phyloP scores from a whole-genome alignment of 2,329 filamentous ascomycete species.

The Beauveria sp. region DNA sequence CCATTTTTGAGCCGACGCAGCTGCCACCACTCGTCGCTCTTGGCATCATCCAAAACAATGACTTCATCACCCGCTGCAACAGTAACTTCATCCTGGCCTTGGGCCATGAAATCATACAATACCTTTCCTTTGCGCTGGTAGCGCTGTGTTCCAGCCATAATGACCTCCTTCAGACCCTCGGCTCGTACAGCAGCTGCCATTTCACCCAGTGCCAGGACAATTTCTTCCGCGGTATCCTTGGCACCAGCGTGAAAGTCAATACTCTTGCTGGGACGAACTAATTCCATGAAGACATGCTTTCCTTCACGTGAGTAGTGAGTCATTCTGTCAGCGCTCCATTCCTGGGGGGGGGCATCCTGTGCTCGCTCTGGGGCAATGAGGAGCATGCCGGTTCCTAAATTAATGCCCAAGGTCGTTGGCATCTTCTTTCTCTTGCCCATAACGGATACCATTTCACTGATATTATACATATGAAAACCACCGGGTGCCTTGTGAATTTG shows the following conservation, averaged over 20 bases:
- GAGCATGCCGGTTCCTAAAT: slow-evolving; percentile 78
- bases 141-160: slow-evolving; percentile 66
- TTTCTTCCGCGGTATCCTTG: slow-evolving; percentile 93
- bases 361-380: slow-evolving; percentile 83
- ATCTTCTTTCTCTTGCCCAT: slow-evolving; percentile 98
- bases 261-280: slow-evolving; percentile 87
- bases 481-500: slow-evolving; percentile 56
- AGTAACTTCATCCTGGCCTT: slow-evolving; percentile 93
- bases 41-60: slow-evolving; percentile 76
- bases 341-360: slow-evolving; percentile 74
- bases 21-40: slow-evolving; percentile 98
- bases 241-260: slow-evolving; percentile 95
- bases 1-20: slow-evolving; percentile 84
- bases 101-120: slow-evolving; percentile 92
- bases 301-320: slow-evolving; percentile 97
- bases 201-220: slow-evolving; percentile 80
- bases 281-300: slow-evolving; percentile 93
- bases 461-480: slow-evolving; percentile 90
- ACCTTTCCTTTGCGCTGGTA: slow-evolving; percentile 75
- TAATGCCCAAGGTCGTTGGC: slow-evolving; percentile 94
- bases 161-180: slow-evolving; percentile 77
- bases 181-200: slow-evolving; percentile 77
- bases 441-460: slow-evolving; percentile 94
- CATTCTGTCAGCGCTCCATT: slow-evolving; percentile 92
- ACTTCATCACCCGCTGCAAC: slow-evolving; percentile 88